phyloP scores from a whole-genome alignment of 1,139 yeast genomes.

The Suhomyces kunorum region DNA sequence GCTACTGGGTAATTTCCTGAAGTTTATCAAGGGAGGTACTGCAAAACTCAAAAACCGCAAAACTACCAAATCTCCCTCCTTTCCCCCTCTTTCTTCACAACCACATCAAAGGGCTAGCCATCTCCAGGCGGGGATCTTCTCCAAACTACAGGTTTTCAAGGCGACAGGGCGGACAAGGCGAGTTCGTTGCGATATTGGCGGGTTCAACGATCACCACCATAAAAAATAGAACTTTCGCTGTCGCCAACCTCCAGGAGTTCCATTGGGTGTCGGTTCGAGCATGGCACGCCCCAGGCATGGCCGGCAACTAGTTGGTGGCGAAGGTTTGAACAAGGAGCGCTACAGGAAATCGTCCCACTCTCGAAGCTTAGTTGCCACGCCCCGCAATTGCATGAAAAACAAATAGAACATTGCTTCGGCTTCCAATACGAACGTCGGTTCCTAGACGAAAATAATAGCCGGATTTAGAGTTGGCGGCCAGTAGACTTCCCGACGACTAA shows the following conservation, averaged over 20 bases:
- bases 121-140: background rate
- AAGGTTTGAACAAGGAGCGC: background rate
- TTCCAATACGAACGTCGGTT: no score
- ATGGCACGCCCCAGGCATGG: background rate
- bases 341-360: constrained; percentile 2
- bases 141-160: background rate
- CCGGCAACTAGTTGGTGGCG: background rate
- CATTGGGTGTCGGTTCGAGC: background rate
- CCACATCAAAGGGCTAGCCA: no score
- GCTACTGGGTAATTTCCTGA: background rate
- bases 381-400: background rate
- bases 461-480: no score
- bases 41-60: no score
- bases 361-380: background rate
- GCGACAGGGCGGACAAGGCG: background rate
- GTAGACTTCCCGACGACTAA: no score
- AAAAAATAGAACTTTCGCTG: constrained; percentile 1
- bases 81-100: no score
- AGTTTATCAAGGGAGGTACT: background rate
- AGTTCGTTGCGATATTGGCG: background rate
- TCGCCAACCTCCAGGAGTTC: background rate
- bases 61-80: no score
- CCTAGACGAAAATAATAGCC: no score
- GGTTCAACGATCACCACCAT: background rate
- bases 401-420: constrained; percentile 1